A percentile compares a stretch with the other conserved stretches of the same genome.
phyloP scores from a whole-genome alignment of 257 asterid species.

The Petunia axillaris region DNA sequence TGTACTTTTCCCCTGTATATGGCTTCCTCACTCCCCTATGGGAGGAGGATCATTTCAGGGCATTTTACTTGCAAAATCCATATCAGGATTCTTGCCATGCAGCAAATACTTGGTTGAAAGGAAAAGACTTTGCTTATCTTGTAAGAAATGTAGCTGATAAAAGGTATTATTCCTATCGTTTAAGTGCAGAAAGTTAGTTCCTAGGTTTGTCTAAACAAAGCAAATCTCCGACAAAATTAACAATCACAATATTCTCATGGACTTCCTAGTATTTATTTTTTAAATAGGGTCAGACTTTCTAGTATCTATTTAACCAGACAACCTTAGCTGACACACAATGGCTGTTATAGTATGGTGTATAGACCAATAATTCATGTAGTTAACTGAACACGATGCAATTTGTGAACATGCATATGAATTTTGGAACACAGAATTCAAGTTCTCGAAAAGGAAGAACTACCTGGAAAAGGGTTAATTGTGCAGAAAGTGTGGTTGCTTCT shows the following conservation, averaged over 20 bases:
- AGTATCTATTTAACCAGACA: not conserved
- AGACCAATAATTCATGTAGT: slow-evolving; percentile 1
- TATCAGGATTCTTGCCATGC: not conserved
- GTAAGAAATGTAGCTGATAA: not conserved
- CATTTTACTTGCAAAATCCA: not conserved
- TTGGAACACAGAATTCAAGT: not conserved
- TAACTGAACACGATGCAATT: not conserved
- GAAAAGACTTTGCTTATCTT: not conserved
- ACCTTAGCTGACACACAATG: not conserved
- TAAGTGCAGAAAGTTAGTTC: not conserved
- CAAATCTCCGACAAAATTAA: not conserved
- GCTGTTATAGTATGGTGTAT: not conserved
- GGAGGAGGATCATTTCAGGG: not conserved
- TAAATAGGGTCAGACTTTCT: not conserved
- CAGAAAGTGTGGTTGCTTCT: slow-evolving; percentile 92
- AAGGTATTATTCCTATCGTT: not conserved
- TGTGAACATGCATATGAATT: not conserved
- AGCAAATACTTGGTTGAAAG: slow-evolving; percentile 3
- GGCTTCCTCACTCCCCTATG: not conserved
- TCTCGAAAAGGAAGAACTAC: slow-evolving; percentile 35
- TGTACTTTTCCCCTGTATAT: not conserved
- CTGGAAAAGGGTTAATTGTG: slow-evolving; percentile 83
- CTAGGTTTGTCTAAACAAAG: not conserved
- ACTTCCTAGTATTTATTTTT: not conserved
- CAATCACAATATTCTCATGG: not conserved